Percentiles rank a stretch among this genome's conserved stretches.
These are phyloP conservation scores for Aureococcus anophagefferens DNA, from an alignment of 108 stramenopile genomes.

Conservation along the genomic window DNA sequence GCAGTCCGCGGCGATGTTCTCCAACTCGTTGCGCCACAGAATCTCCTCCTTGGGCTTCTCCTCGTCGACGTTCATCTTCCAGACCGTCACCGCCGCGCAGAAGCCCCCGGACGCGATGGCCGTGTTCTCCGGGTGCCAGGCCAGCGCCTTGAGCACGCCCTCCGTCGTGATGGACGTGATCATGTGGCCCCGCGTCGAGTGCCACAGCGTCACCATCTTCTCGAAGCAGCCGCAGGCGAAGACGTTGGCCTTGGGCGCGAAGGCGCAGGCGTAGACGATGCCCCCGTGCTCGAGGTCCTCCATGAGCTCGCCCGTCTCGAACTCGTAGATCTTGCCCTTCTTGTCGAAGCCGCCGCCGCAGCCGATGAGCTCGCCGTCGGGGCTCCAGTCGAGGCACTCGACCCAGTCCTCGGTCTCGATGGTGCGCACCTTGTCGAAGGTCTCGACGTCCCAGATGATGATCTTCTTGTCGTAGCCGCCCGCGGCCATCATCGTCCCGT, in stretches of 20 bases:
- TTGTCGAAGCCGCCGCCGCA: background rate
- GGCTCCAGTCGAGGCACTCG: background rate
- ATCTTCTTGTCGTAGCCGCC: conserved; percentile 1
- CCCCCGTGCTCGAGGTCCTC: background rate
- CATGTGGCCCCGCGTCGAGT: background rate
- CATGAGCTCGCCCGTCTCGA: background rate
- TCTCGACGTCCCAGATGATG: background rate
- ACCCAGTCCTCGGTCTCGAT: background rate
- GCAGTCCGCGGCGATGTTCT: background rate
- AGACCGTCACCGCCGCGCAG: background rate
- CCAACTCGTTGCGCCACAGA: background rate
- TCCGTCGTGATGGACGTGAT: background rate
- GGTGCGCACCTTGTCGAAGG: background rate
- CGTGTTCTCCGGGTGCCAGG: background rate
- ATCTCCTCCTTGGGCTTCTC: background rate
- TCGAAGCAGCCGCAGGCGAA: conserved; percentile 1
- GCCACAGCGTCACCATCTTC: background rate
- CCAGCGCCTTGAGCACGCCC: background rate
- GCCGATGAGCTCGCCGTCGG: background rate
- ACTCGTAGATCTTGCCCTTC: background rate
- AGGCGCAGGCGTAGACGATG: background rate
- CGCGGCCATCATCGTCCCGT: background rate
- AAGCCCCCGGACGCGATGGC: background rate
- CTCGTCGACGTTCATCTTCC: background rate
- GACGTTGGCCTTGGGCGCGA: background rate